Evolutionary conservation across 2,329 filamentous ascomycete species (phyloP).

Genomic region (Hypomyces perniciosus): DNA sequence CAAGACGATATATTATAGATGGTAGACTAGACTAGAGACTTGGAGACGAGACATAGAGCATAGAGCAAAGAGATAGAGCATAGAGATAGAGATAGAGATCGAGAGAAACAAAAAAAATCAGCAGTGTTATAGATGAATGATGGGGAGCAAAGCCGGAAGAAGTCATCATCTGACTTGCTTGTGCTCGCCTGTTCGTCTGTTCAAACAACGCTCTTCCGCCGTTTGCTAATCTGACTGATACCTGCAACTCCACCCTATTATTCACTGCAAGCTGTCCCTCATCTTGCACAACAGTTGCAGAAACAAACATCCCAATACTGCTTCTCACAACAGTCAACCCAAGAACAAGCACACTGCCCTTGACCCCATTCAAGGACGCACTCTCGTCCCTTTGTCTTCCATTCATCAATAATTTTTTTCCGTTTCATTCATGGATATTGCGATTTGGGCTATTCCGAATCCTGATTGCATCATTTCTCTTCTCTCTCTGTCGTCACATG

Average conservation of each 20-base stretch:
- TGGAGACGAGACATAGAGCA: neutral
- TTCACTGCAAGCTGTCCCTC: neutral
- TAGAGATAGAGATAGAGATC: neutral
- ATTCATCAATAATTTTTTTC: too few species aligned
- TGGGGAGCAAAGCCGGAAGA: neutral
- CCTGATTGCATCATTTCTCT: too few species aligned
- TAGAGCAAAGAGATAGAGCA: neutral
- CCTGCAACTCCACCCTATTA: neutral
- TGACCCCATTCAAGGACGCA: too few species aligned
- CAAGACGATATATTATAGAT: neutral
- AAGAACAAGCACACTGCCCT: too few species aligned
- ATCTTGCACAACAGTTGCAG: neutral
- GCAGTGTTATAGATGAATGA: neutral
- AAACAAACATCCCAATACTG: neutral
- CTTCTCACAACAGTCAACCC: neutral
- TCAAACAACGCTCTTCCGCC: neutral
- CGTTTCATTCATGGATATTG: too few species aligned
- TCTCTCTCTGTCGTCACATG: too few species aligned
- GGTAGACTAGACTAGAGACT: constrained; percentile 6
- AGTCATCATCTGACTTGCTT: neutral
- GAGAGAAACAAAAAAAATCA: neutral
- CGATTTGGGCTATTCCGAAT: too few species aligned
- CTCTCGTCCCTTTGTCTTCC: too few species aligned
- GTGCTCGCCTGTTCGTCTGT: neutral
- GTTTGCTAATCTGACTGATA: neutral